Conservation (phyloP, 305 asterid genomes). For the Fraxinus paxiana region DNA sequence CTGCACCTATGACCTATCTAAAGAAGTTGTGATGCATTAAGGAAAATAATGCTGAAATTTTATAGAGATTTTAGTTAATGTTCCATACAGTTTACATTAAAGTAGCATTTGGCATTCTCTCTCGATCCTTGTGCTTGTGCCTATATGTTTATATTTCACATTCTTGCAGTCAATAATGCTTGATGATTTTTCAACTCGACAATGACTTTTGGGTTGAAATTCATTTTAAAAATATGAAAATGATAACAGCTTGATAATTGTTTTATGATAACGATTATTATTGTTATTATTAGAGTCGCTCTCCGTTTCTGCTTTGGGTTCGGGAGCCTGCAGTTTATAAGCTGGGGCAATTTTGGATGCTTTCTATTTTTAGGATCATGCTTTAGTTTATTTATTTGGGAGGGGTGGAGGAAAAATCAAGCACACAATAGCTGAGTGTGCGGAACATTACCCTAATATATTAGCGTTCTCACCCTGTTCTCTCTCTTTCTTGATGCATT, state of each 20-base stretch:
- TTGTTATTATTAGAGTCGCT: background rate
- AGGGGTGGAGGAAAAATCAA: background rate
- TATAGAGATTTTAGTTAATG: background rate
- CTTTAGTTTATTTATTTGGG: background rate
- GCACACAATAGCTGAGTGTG: background rate
- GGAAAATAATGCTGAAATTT: background rate
- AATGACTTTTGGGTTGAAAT: background rate
- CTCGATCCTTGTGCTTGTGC: background rate
- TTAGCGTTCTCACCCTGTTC: background rate
- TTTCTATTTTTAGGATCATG: background rate
- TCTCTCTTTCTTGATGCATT: background rate
- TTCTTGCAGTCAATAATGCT: background rate
- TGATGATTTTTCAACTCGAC: background rate
- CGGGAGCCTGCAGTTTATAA: background rate
- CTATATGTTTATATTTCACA: background rate
- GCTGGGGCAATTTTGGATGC: background rate
- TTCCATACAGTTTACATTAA: background rate
- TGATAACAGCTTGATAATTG: background rate
- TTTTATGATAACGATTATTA: background rate
- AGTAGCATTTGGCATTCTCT: background rate
- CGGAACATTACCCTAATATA: background rate
- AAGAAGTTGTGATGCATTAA: background rate
- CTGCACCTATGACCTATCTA: background rate
- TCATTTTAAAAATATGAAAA: background rate
- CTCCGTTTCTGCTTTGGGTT: background rate